These are phyloP conservation scores for Aspergillus sojae DNA, from an alignment of 2,329 filamentous ascomycete species.

Conservation along the genomic window DNA sequence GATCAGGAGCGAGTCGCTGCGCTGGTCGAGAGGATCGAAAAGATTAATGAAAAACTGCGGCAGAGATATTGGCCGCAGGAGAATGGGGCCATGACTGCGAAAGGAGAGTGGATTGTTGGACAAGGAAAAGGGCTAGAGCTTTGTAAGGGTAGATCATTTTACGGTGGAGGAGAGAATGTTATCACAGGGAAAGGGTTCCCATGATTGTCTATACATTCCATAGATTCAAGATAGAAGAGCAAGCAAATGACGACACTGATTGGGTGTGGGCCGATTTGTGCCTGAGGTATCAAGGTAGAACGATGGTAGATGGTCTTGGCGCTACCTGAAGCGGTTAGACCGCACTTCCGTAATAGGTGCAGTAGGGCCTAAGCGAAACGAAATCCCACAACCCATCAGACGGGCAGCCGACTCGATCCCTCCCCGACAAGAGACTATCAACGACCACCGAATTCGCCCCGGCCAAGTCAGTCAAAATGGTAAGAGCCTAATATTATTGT, in stretches of 20 bases:
- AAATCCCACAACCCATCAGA: slow-evolving; percentile 45
- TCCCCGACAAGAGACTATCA: slow-evolving; percentile 44
- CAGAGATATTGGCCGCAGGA: slow-evolving; percentile 67
- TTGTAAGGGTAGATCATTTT: slow-evolving; percentile 78
- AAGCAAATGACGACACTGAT: neutral
- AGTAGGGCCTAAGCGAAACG: slow-evolving; percentile 49
- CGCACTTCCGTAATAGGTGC: slow-evolving; percentile 34
- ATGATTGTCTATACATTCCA: slow-evolving; percentile 12
- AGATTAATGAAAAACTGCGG: slow-evolving; percentile 75
- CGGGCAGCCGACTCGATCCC: slow-evolving; percentile 35
- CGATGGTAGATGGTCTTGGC: slow-evolving; percentile 19
- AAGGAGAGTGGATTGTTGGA: slow-evolving; percentile 83
- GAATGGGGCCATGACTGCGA: slow-evolving; percentile 43
- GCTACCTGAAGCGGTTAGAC: slow-evolving; percentile 32
- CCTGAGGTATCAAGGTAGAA: slow-evolving; percentile 22
- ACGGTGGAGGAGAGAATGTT: slow-evolving; percentile 77
- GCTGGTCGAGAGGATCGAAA: slow-evolving; percentile 73
- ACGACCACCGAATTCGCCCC: slow-evolving; percentile 46
- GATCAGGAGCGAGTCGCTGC: slow-evolving; percentile 58
- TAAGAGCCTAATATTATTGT: slow-evolving; percentile 35
- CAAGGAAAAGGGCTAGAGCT: slow-evolving; percentile 79
- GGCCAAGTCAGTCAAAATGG: slow-evolving; percentile 53
- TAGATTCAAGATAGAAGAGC: neutral
- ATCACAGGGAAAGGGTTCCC: slow-evolving; percentile 54
- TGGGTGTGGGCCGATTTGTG: neutral